These are phyloP conservation scores for Epichloe hybrida DNA, from an alignment of 2,329 filamentous ascomycete species.

Conservation along the genomic window DNA sequence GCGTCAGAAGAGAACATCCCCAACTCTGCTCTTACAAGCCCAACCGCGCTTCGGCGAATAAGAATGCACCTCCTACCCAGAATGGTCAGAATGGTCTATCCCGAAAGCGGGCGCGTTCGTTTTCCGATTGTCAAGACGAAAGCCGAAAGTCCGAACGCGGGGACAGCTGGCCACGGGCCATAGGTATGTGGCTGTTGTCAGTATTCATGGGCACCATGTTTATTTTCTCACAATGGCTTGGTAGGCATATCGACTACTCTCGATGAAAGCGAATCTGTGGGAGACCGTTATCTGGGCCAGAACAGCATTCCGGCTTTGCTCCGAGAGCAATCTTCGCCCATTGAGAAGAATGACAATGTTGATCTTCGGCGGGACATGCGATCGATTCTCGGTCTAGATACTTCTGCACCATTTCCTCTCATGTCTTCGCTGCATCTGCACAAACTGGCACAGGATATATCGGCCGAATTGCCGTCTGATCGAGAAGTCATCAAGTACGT, in stretches of 20 bases:
- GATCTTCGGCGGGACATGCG: conserved; percentile 52
- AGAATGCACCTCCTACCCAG: conserved; percentile 14
- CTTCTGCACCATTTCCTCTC: conserved; percentile 51
- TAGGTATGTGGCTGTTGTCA: conserved; percentile 17
- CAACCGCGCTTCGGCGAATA: conserved; percentile 32
- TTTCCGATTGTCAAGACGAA: conserved; percentile 18
- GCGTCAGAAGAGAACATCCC: conserved; percentile 51
- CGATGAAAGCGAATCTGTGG: conserved; percentile 42
- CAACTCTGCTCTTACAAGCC: conserved; percentile 55
- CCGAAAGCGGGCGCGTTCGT: conserved; percentile 23
- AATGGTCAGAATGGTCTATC: conserved; percentile 11
- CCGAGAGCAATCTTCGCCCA: conserved; percentile 43
- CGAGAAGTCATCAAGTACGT: conserved; percentile 53
- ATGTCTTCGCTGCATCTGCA: conserved; percentile 52
- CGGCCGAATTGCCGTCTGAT: conserved; percentile 47
- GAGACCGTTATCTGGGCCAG: conserved; percentile 49
- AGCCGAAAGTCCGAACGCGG: conserved; percentile 22
- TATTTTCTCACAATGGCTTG: conserved; percentile 5
- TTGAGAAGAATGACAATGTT: conserved; percentile 36
- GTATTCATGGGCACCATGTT: not conserved
- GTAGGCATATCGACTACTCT: conserved; percentile 23
- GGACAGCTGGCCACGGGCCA: conserved; percentile 29
- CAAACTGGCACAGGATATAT: conserved; percentile 45
- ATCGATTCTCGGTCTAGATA: conserved; percentile 51
- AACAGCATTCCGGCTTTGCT: conserved; percentile 56